Evolutionary conservation across 305 asterid genomes (phyloP).

Genomic region (Plantago lanceolata): DNA sequence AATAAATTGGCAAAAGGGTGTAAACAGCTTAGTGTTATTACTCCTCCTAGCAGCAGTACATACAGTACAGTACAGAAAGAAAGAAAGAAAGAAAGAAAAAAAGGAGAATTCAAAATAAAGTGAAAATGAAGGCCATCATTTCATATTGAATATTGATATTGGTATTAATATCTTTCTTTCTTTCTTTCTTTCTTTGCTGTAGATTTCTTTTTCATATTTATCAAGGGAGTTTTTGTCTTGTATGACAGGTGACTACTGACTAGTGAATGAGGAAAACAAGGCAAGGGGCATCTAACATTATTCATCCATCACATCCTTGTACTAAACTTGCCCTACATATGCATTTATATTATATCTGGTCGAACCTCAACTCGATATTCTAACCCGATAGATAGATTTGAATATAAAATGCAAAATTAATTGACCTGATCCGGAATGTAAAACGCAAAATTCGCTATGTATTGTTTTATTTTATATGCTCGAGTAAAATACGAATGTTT

Average conservation of each 20-base stretch:
- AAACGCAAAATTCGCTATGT: too few relatives aligned
- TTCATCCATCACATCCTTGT: background rate
- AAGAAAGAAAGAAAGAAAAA: background rate
- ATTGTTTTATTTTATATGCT: too few relatives aligned
- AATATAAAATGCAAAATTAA: too few relatives aligned
- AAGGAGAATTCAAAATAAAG: background rate
- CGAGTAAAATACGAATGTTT: too few relatives aligned
- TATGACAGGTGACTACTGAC: background rate
- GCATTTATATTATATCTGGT: too few relatives aligned
- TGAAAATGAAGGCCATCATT: too few relatives aligned
- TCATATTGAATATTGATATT: too few relatives aligned
- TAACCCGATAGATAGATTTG: too few relatives aligned
- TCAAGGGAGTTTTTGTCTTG: slow-evolving; percentile 2
- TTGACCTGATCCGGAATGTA: too few relatives aligned
- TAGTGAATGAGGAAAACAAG: background rate
- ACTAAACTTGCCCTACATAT: background rate
- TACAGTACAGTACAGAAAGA: too few relatives aligned
- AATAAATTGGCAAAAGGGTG: background rate
- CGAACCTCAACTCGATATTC: too few relatives aligned
- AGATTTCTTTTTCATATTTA: background rate
- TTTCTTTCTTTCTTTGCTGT: background rate
- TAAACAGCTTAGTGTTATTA: background rate
- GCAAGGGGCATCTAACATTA: background rate
- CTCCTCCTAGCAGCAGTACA: too few relatives aligned
- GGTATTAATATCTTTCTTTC: background rate